Evolutionary conservation across 2,329 filamentous ascomycete species (phyloP), one percentile per base, ranked within the genome.

Genomic region (Fusarium pseudograminearum): DNA sequence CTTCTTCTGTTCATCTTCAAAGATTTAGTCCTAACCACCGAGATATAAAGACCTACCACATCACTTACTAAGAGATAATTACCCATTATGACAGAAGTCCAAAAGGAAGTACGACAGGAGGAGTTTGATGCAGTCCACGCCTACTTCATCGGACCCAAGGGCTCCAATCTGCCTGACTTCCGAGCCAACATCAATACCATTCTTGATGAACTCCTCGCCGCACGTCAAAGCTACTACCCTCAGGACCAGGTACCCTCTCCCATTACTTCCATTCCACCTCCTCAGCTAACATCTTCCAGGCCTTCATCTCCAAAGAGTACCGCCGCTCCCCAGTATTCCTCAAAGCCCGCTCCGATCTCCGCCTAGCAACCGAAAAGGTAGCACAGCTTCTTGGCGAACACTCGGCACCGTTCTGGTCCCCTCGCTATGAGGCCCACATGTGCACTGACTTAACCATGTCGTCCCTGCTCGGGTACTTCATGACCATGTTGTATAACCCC

Each of bases 401-500:
- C 50, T 83, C 80, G 2, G 80, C 84, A 8, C 83, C 83, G 0
- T 84, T 82, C 67, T 85, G 82, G 80, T 82, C 78, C 2, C 80
- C 83, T 2, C 78, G 82, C 1, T 85, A 85, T 70, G 76, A 82
- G 47, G 83, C 76, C 6, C 83, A 85, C 57, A 85, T 85, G 83
- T 80, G 76, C 51, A 80, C 78, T 22, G 79, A 84, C 58, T 50
- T 83, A 70, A 79, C 74, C 47, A 83, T 83, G 80, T 74, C 82
- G 0, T 76, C 79, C 2, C 54, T 84, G 4, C 74, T 84, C 5
- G 83, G 83, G 1, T 84, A 84, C 67, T 81, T 84, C 30, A 83
- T 82, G 77, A 83, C 82, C 0, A 85, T 85, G 83, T 34, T 85
- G 26, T 85, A 84, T 61, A 84, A 85, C 48, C 82, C 83, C 0